Percentiles rank a stretch among this genome's conserved stretches.
These are phyloP conservation scores for Margaritispora aquatica DNA, from an alignment of 495 filamentous ascomycete species.

Conservation along the genomic window DNA sequence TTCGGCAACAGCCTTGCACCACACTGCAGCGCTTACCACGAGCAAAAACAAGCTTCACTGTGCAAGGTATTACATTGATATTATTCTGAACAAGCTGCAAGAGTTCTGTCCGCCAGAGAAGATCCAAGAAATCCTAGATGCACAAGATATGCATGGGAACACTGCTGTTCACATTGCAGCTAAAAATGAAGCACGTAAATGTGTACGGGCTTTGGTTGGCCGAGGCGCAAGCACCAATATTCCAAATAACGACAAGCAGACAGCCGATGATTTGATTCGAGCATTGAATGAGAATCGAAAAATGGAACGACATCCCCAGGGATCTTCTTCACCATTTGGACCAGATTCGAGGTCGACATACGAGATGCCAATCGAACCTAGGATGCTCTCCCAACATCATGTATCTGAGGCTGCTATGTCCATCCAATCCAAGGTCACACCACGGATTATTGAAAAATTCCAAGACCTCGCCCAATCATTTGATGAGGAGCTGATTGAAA, in stretches of 20 bases:
- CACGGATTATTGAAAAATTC: conserved; percentile 50
- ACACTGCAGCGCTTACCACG: conserved; percentile 77
- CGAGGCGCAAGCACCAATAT: conserved; percentile 72
- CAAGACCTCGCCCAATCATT: conserved; percentile 49
- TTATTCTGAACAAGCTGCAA: conserved; percentile 76
- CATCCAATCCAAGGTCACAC: conserved; percentile 49
- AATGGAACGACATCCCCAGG: conserved; percentile 34
- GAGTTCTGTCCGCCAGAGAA: conserved; percentile 60
- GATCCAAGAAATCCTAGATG: conserved; percentile 62
- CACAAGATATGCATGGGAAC: conserved; percentile 76
- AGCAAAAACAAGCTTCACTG: conserved; percentile 73
- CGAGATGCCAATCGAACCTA: conserved; percentile 30
- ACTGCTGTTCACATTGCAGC: conserved; percentile 86
- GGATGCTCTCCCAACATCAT: conserved; percentile 35
- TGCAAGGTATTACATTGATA: conserved; percentile 87
- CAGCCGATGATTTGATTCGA: conserved; percentile 67
- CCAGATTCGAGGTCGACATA: conserved; percentile 28
- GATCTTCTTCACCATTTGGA: conserved; percentile 58
- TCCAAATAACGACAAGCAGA: conserved; percentile 68
- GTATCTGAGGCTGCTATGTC: conserved; percentile 53
- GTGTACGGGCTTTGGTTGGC: conserved; percentile 63
- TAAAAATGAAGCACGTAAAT: conserved; percentile 67
- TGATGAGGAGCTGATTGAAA: conserved; percentile 54
- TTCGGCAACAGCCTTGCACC: conserved; percentile 83
- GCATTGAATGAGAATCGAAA: conserved; percentile 45